Evolutionary conservation across 495 filamentous ascomycete species (phyloP).

Genomic region (Tuber borchii): DNA sequence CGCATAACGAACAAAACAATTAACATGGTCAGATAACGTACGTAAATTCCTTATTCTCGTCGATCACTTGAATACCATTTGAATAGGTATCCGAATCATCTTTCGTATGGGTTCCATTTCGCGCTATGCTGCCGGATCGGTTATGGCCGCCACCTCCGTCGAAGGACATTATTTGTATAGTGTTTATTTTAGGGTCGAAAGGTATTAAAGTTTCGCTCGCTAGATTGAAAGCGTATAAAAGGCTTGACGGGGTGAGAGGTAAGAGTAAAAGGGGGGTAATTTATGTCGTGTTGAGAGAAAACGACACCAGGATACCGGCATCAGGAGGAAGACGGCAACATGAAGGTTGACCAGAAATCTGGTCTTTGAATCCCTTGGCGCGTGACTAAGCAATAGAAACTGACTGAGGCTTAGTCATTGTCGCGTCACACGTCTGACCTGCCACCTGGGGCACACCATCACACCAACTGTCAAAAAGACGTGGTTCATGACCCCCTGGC

Average conservation of each 20-base stretch:
- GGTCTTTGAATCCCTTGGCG: slow-evolving; percentile 27
- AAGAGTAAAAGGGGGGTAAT: slow-evolving; percentile 4
- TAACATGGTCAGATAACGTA: slow-evolving; percentile 46
- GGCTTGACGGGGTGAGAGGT: slow-evolving; percentile 4
- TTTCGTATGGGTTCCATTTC: slow-evolving; percentile 42
- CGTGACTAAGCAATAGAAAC: slow-evolving; percentile 25
- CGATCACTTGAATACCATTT: slow-evolving; percentile 93
- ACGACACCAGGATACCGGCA: slow-evolving; percentile 3
- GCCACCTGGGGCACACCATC: background rate
- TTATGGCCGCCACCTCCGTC: slow-evolving; percentile 29
- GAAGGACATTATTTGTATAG: slow-evolving; percentile 25
- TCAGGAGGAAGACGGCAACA: slow-evolving; percentile 11
- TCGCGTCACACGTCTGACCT: slow-evolving; percentile 18
- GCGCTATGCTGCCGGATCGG: slow-evolving; percentile 8
- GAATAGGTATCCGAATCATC: slow-evolving; percentile 59
- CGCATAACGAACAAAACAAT: slow-evolving; percentile 13
- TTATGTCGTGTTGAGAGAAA: slow-evolving; percentile 5
- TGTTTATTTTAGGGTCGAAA: slow-evolving; percentile 15
- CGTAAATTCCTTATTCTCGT: slow-evolving; percentile 96
- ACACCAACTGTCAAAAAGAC: background rate
- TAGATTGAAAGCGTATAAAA: slow-evolving; percentile 3
- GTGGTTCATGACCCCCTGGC: background rate
- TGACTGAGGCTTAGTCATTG: slow-evolving; percentile 5
- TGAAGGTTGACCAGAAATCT: slow-evolving; percentile 20
- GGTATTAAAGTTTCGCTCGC: slow-evolving; percentile 2